phyloP scores from a whole-genome alignment of 164 flowering plant species.

The Vitis rotundifolia region DNA sequence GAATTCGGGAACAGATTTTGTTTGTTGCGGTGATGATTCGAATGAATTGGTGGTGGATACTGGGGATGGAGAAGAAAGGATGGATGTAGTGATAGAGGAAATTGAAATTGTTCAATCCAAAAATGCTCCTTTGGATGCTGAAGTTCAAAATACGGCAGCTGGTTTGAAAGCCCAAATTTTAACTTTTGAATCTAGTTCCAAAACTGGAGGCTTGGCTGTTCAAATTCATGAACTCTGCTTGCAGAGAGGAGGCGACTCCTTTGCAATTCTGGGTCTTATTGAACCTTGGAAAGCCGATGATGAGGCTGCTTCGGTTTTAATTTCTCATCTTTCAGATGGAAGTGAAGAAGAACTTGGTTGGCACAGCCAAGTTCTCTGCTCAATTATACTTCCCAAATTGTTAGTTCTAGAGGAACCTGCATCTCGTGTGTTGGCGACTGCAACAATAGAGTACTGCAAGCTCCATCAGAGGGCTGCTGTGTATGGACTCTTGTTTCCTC shows the following conservation, averaged over 20 bases:
- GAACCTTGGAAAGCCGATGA: constrained; percentile 80
- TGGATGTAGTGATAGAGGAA: constrained; percentile 22
- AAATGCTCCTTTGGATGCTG: constrained; percentile 30
- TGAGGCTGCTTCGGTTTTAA: constrained; percentile 53
- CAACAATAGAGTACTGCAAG: constrained; percentile 59
- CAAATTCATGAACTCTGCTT: constrained; percentile 54
- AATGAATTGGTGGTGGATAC: constrained; percentile 14
- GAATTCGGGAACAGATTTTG: constrained; percentile 10
- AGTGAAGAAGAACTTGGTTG: constrained; percentile 40
- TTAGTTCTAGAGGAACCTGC: constrained; percentile 54
- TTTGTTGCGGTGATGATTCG: constrained; percentile 9
- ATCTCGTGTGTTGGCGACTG: constrained; percentile 54
- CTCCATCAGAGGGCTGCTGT: constrained; percentile 64
- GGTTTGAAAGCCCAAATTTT: constrained; percentile 39
- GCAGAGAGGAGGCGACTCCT: constrained; percentile 21
- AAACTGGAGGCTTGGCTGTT: constrained; percentile 37
- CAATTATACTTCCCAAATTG: constrained; percentile 64
- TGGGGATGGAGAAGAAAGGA: constrained; percentile 22
- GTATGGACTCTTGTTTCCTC: constrained; percentile 57
- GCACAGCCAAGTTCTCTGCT: constrained; percentile 63
- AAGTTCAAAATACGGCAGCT: constrained; percentile 34
- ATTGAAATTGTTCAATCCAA: constrained; percentile 11
- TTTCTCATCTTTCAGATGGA: constrained; percentile 43
- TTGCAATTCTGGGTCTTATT: constrained; percentile 45
- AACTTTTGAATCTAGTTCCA: constrained; percentile 37